Evolutionary conservation across 2,329 filamentous ascomycete species (phyloP).

Genomic region (Ophiostoma fasciatum): DNA sequence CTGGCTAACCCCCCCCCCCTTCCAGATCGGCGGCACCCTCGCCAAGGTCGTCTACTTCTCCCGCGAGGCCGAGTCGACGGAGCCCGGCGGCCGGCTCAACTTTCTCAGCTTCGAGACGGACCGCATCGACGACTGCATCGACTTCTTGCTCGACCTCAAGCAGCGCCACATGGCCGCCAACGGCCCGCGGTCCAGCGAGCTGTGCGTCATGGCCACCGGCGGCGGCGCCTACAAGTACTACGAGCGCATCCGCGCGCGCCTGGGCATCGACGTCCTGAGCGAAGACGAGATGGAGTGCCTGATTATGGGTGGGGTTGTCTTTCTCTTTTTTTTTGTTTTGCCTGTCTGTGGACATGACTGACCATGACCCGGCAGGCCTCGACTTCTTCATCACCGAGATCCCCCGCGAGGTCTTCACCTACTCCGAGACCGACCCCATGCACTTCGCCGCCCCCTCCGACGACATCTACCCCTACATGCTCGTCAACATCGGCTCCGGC

Average conservation of each 20-base stretch:
- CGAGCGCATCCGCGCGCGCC: constrained; percentile 67
- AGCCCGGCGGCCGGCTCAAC: constrained; percentile 79
- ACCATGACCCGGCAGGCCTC: constrained; percentile 55
- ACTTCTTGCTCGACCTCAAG: constrained; percentile 78
- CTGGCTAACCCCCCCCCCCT: too few relatives aligned
- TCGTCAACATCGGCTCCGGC: constrained; percentile 96
- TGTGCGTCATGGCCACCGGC: constrained; percentile 91
- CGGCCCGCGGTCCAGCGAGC: constrained; percentile 52
- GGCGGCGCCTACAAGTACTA: constrained; percentile 96
- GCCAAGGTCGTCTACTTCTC: constrained; percentile 97
- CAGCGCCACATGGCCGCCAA: constrained; percentile 65
- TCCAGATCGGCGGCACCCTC: constrained; percentile 82
- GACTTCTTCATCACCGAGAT: constrained; percentile 99
- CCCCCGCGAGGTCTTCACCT: constrained; percentile 91
- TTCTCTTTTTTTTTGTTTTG: neutral
- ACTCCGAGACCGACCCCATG: constrained; percentile 83
- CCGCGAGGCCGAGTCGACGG: constrained; percentile 62
- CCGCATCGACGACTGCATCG: constrained; percentile 80
- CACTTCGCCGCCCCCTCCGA: constrained; percentile 55
- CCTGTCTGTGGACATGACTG: too few relatives aligned
- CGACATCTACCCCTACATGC: constrained; percentile 81
- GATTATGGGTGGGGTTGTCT: constrained; percentile 56
- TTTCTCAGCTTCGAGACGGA: constrained; percentile 96
- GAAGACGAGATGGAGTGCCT: constrained; percentile 99
- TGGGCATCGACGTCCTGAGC: constrained; percentile 75